These are phyloP conservation scores for Arthrinium phaeospermum DNA, from an alignment of 2,329 filamentous ascomycete genomes.

Conservation along the genomic window DNA sequence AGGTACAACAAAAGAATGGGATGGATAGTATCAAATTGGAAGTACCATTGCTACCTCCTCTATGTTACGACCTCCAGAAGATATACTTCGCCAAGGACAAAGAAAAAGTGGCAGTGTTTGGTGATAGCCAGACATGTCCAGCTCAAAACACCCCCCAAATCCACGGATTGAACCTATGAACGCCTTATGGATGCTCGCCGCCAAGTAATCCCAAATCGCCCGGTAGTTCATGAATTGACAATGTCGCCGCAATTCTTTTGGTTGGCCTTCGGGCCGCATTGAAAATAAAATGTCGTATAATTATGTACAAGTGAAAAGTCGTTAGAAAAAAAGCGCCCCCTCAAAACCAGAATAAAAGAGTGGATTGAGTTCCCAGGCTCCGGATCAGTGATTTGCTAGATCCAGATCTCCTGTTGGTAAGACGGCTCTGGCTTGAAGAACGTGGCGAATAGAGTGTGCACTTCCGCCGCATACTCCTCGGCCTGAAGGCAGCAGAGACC, in stretches of 20 bases:
- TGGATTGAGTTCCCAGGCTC: neutral
- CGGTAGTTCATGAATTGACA: neutral
- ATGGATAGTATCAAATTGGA: neutral
- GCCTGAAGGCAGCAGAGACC: conserved; percentile 77
- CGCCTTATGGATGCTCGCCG: neutral
- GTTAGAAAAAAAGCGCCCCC: conserved; percentile 26
- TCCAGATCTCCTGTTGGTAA: conserved; percentile 14
- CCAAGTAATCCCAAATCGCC: neutral
- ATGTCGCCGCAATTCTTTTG: neutral
- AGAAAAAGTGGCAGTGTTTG: neutral
- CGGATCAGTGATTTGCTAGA: neutral
- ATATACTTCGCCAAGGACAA: neutral
- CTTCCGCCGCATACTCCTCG: conserved; percentile 83
- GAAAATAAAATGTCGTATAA: conserved; percentile 13
- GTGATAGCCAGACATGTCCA: neutral
- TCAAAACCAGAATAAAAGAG: conserved; percentile 12
- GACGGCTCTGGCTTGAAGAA: conserved; percentile 47
- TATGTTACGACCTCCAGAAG: neutral
- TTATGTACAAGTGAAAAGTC: conserved; percentile 43
- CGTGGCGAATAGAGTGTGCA: conserved; percentile 69
- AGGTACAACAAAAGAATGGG: neutral
- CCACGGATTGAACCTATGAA: neutral
- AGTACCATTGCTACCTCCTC: conserved; percentile 11
- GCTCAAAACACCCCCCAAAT: neutral
- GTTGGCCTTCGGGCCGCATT: neutral